Percentiles rank a stretch among this genome's conserved stretches.
Conservation (phyloP, 345 rosid genomes). For the Microthlaspi erraticum region DNA sequence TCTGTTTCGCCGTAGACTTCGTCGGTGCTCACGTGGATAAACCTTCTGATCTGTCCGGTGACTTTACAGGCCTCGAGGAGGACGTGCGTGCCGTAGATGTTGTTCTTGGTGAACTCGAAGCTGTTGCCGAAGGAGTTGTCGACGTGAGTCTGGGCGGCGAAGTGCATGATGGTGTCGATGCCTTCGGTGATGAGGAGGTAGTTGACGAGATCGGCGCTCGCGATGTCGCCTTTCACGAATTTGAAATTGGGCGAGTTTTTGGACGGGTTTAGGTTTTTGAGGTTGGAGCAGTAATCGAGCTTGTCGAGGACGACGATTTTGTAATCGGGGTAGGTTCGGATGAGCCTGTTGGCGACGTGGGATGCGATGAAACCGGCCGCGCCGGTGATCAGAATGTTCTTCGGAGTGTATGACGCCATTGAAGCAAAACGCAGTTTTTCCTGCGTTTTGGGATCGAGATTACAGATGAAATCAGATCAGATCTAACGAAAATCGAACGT, state of each 20-base stretch:
- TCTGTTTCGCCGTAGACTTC: slow-evolving; percentile 95
- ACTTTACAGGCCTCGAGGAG: slow-evolving; percentile 92
- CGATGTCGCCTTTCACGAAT: slow-evolving; percentile 85
- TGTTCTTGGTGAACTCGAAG: slow-evolving; percentile 91
- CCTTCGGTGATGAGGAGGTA: slow-evolving; percentile 84
- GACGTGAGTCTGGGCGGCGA: slow-evolving; percentile 91
- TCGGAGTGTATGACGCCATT: slow-evolving; percentile 66
- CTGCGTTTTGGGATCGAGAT: slow-evolving; percentile 16
- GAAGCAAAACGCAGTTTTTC: background rate
- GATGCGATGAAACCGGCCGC: slow-evolving; percentile 92
- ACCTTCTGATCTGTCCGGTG: slow-evolving; percentile 86
- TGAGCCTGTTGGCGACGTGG: slow-evolving; percentile 78
- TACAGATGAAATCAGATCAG: background rate
- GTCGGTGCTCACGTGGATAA: slow-evolving; percentile 92
- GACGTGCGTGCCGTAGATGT: slow-evolving; percentile 87
- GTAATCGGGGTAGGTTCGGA: slow-evolving; percentile 77
- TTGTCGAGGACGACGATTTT: slow-evolving; percentile 90
- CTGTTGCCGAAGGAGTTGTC: slow-evolving; percentile 93
- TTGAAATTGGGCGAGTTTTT: slow-evolving; percentile 73
- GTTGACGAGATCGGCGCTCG: slow-evolving; percentile 89
- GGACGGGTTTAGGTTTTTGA: slow-evolving; percentile 75
- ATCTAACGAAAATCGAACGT: slow-evolving; percentile 20
- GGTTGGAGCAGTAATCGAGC: slow-evolving; percentile 87
- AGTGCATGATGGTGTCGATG: slow-evolving; percentile 92
- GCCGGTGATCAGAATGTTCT: slow-evolving; percentile 88